Evolutionary conservation across 192 early-diverging fungal genomes (phyloP).

Genomic region (Gamsiella multidivaricata): DNA sequence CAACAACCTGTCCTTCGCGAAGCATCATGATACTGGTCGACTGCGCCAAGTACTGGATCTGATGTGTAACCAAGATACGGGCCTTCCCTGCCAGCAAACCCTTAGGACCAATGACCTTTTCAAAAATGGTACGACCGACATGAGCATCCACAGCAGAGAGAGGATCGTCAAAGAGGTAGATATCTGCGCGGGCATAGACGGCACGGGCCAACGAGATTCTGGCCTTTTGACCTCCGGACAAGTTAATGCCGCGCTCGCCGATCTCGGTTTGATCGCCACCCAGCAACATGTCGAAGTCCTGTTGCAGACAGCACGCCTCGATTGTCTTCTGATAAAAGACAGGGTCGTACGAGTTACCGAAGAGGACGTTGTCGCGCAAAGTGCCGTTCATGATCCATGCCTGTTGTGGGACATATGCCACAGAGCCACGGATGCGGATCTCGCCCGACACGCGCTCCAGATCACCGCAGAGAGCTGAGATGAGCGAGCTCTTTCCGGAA

Average conservation of each 20-base stretch:
- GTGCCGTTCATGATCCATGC: conserved; percentile 98
- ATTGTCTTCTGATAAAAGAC: conserved; percentile 64
- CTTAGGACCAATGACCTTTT: conserved; percentile 88
- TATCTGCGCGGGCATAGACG: conserved; percentile 90
- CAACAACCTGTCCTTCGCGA: conserved; percentile 74
- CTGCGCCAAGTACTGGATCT: conserved; percentile 79
- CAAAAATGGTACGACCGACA: conserved; percentile 77
- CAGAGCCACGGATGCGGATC: conserved; percentile 70
- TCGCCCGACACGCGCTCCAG: conserved; percentile 76
- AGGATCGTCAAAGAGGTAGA: conserved; percentile 62
- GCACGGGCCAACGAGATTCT: conserved; percentile 75
- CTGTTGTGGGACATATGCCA: conserved; percentile 72
- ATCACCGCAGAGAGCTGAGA: conserved; percentile 80
- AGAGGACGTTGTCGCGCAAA: conserved; percentile 90
- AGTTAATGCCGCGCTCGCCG: conserved; percentile 90
- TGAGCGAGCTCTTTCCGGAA: conserved; percentile 65
- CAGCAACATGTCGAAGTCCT: conserved; percentile 85
- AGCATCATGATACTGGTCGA: conserved; percentile 78
- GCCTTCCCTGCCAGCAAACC: conserved; percentile 83
- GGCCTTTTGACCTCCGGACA: conserved; percentile 95
- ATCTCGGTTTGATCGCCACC: conserved; percentile 94
- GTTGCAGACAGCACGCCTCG: conserved; percentile 84
- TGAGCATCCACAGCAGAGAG: conserved; percentile 74
- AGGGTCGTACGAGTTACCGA: conserved; percentile 82
- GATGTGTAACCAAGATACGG: conserved; percentile 86